These are phyloP conservation scores for Globisporangium recalcitrans DNA, from an alignment of 352 stramenopile genomes.

Conservation along the genomic window DNA sequence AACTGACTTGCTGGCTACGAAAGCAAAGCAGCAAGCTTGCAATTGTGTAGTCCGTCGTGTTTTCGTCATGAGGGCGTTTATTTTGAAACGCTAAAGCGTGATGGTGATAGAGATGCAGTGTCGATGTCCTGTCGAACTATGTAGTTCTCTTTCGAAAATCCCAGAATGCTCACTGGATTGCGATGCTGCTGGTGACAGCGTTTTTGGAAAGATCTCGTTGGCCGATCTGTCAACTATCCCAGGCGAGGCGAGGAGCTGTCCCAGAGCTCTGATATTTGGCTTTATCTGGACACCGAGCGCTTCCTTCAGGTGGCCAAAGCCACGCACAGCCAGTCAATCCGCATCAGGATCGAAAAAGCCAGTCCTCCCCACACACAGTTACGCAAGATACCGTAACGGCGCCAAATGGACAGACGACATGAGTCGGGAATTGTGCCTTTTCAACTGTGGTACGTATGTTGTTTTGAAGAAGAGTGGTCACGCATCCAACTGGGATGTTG, in stretches of 20 bases:
- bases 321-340: not conserved
- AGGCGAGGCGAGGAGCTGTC: not conserved
- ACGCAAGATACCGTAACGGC: not conserved
- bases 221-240: not conserved
- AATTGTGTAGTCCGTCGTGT: not conserved
- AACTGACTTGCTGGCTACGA: not conserved
- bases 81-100: not conserved
- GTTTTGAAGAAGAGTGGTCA: not conserved
- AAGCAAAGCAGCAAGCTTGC: not conserved
- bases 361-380: not conserved
- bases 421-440: not conserved
- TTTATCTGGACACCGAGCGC: not conserved
- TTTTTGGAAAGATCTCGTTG: not conserved
- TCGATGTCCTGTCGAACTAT: not conserved
- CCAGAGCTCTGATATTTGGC: not conserved
- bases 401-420: not conserved
- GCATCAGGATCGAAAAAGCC: not conserved
- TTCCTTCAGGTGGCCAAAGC: not conserved
- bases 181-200: not conserved
- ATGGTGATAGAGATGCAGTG: not conserved
- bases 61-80: not conserved
- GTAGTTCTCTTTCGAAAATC: not conserved
- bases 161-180: not conserved
- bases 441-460: not conserved
- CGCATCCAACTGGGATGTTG: not conserved